Evolutionary conservation across 176 grass and related monocot genomes (phyloP), one percentile per base, ranked within the genome.

Genomic region (Zea luxurians): DNA sequence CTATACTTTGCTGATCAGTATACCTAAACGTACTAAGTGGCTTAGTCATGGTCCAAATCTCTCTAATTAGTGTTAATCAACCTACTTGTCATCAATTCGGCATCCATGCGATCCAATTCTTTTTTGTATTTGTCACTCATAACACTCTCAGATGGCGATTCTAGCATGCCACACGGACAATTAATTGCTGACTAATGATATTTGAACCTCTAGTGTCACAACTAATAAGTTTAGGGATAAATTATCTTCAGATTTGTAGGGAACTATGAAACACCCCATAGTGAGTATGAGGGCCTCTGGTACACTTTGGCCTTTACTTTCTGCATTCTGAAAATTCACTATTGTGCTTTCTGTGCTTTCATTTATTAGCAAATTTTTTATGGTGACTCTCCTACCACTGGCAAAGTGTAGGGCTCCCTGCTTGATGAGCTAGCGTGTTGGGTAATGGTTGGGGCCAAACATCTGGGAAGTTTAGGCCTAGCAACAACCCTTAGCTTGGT

Each of bases 271-370:
- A 27, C 12, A 50, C 48, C 48, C 48, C 48, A 13, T 11, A 50
- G 48, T 13, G 48, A 50, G 48, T 50, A 50, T 50, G 48, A 50
- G 48, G 48, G 48, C 38, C 13, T 52, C 13, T 50, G 48, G 48
- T 50, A 50, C 48, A 50, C 48, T 50, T 50, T 13, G 49, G 50
- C 50, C 15, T 53, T 61, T 80, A n/a, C 36, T 41, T 37, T 69
- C 16, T n/a, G 15, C 65, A 64, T 45, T 7, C 73, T 74, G 64
- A 65, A 64, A 37, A 61, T 17, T 61, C 79, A 48, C 36, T 80
- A 76, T 8, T 70, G 12, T 44, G 37, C 63, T 53, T 47, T 80
- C 59, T 66, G 21, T 34, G 43, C 10, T 48, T 69, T 20, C 68
- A 65, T 41, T 60, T 49, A 53, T 40, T 66, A 52, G 46, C 4